A percentile compares a stretch with the other conserved stretches of the same genome.
Conservation (phyloP, 495 filamentous ascomycete genomes). For the Penicillium cataractarum region DNA sequence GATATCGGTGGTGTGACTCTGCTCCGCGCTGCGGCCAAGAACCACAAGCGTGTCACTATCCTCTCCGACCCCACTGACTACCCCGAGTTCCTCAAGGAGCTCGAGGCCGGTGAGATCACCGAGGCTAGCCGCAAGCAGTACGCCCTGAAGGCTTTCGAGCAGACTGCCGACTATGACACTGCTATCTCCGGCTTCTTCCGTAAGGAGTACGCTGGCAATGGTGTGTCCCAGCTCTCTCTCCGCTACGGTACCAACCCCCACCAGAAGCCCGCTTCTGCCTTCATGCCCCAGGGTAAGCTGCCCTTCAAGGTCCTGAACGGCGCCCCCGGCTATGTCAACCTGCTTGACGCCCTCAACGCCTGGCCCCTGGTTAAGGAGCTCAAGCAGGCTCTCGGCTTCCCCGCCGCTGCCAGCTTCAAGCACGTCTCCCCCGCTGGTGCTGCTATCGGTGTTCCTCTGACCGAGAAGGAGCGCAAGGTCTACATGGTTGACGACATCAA, state of each 20-base stretch:
- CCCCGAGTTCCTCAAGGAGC: conserved; percentile 87
- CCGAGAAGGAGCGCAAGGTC: conserved; percentile 85
- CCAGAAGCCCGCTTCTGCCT: conserved; percentile 92
- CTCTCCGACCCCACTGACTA: conserved; percentile 93
- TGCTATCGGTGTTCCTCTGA: conserved; percentile 86
- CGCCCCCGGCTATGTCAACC: conserved; percentile 93
- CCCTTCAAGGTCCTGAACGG: conserved; percentile 98
- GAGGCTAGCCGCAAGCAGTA: conserved; percentile 81
- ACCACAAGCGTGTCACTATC: conserved; percentile 92
- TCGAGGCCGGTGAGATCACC: conserved; percentile 82
- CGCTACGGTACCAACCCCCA: conserved; percentile 97
- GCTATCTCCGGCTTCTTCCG: conserved; percentile 97
- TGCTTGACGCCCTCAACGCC: conserved; percentile 93
- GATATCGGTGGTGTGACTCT: conserved; percentile 98
- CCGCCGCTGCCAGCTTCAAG: conserved; percentile 98
- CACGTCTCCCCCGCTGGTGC: conserved; percentile 97
- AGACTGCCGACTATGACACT: conserved; percentile 96
- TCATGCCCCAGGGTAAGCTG: conserved; percentile 66
- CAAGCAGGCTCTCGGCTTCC: conserved; percentile 79
- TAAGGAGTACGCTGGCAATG: conserved; percentile 88
- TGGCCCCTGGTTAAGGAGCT: conserved; percentile 98
- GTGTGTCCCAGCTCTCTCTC: conserved; percentile 78
- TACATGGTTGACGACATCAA: conserved; percentile 98
- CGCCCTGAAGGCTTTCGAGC: conserved; percentile 95
- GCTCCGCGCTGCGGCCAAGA: conserved; percentile 95